Percentiles rank a stretch among this genome's conserved stretches.
These are phyloP conservation scores for Sporothrix dimorphospora DNA, from an alignment of 2,329 filamentous ascomycete genomes.

Conservation along the genomic window DNA sequence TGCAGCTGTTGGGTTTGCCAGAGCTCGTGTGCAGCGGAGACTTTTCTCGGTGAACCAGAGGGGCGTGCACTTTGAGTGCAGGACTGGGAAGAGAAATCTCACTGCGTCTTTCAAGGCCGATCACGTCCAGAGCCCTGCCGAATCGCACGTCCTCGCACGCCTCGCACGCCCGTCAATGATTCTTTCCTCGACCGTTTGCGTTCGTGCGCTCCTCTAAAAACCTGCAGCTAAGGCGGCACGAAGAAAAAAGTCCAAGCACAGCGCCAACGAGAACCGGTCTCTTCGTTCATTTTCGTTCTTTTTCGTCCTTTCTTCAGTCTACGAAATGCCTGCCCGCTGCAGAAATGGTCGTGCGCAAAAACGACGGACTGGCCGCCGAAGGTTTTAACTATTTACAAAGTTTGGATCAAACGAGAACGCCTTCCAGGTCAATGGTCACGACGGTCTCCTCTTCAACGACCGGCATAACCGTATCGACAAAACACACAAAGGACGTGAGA, in stretches of 20 bases:
- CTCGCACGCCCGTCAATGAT: neutral
- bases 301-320: neutral
- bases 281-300: neutral
- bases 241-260: neutral
- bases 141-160: neutral
- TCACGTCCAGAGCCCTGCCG: neutral
- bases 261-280: neutral
- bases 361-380: neutral
- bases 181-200: neutral
- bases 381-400: neutral
- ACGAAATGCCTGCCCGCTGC: neutral
- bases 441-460: neutral
- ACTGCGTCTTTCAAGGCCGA: neutral
- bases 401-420: neutral
- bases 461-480: neutral
- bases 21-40: neutral
- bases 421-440: neutral
- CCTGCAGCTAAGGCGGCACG: neutral
- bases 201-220: neutral
- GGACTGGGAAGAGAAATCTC: too few species aligned
- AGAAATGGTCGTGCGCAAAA: conserved; percentile 14
- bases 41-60: neutral
- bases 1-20: neutral
- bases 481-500: neutral
- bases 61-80: neutral